These are phyloP conservation scores for Cladosporium cucumerinum DNA, from an alignment of 2,329 filamentous ascomycete species.

Conservation along the genomic window DNA sequence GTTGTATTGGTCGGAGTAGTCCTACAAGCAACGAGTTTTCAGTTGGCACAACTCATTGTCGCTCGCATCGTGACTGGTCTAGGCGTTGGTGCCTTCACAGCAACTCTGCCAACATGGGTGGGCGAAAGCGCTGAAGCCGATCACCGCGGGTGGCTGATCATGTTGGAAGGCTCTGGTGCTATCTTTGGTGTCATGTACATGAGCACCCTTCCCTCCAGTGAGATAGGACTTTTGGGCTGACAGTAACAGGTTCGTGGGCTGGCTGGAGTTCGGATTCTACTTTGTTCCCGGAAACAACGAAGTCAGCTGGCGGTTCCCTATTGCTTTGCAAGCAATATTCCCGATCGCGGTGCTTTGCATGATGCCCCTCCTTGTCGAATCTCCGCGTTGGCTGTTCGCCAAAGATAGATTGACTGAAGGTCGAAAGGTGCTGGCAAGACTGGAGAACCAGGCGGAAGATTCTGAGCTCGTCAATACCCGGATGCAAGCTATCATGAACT, in stretches of 20 bases:
- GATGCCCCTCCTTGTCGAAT: constrained; percentile 34
- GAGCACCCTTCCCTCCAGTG: neutral
- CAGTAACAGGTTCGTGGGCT: constrained; percentile 30
- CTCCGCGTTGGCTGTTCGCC: constrained; percentile 26
- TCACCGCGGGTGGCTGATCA: constrained; percentile 22
- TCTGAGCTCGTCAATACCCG: constrained; percentile 22
- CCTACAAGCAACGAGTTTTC: constrained; percentile 37
- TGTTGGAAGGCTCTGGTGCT: constrained; percentile 23
- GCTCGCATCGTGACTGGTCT: constrained; percentile 51
- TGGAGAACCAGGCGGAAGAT: constrained; percentile 25
- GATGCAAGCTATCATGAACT: constrained; percentile 22
- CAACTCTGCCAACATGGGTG: constrained; percentile 43
- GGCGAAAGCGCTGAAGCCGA: constrained; percentile 39
- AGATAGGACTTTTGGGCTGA: constrained; percentile 21
- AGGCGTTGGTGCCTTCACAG: constrained; percentile 40
- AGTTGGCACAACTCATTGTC: constrained; percentile 49
- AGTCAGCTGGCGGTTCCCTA: constrained; percentile 37
- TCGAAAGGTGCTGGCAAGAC: constrained; percentile 26
- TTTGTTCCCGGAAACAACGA: constrained; percentile 22
- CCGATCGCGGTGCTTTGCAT: constrained; percentile 35
- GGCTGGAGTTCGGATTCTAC: constrained; percentile 26
- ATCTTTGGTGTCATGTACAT: constrained; percentile 25
- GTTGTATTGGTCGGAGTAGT: constrained; percentile 42
- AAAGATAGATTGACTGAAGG: constrained; percentile 28
- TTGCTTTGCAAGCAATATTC: constrained; percentile 44